Evolutionary conservation across 257 asterid genomes (phyloP), one percentile per base, ranked within the genome.

Genomic region (Lantana camara): DNA sequence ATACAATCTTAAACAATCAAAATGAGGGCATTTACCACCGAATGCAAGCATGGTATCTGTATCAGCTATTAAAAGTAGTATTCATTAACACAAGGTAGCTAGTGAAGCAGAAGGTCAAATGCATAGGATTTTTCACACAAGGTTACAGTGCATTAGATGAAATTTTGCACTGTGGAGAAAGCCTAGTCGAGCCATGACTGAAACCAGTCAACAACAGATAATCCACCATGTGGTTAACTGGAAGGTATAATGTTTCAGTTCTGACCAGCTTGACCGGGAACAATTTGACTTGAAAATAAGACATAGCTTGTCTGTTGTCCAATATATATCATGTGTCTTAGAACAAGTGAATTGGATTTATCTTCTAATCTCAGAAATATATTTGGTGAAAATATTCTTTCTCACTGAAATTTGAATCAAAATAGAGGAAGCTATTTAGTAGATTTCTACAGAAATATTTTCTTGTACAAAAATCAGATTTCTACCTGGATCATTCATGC

Each of bases 371-470:
- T 57, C 16, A 34, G 32, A 54, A 48, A 21, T 9, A 23, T 37
- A 61, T 41, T 42, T 10, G 16, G 45, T 38, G 21, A 22, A 61
- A 42, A 23, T 15, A 21, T 14, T 1, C 44, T 22, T 45, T 59
- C 38, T 51, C 42, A 30, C 19, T 59, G 12, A 41, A 44, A 63
- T 40, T 27, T 4, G n/a, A n/a, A n/a, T n/a, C n/a, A n/a, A 42
- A 52, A 21, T 20, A 60, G 63, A 48, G 49, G 29, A 22, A 50
- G 50, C 59, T 50, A 48, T 46, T 48, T 57, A 52, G 69, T 51
- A 49, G 37, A 60, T 27, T 29, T 17, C 35, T 15, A 44, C 24
- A 5, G 44, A 22, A 40, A 38, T 38, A 1, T 32, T 38, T 47
- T 16, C 48, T 57, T 29, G 51, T 38, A 53, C 38, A 68, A 7